phyloP scores from a whole-genome alignment of 805 yeast species.

The Nakazawaea ernobii region DNA sequence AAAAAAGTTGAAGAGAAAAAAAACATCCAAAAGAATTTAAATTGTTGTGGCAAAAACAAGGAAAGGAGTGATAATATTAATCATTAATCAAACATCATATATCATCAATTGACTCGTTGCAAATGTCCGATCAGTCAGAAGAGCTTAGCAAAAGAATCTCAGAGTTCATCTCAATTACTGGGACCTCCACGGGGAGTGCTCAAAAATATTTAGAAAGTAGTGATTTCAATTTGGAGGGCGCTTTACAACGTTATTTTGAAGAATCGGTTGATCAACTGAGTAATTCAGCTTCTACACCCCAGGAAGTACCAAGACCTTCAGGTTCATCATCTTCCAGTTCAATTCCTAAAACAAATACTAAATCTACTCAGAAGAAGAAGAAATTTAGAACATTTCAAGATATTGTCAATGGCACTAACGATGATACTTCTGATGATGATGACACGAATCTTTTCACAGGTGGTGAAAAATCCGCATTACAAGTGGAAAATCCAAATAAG shows the following conservation, averaged over 20 bases:
- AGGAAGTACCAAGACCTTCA: not conserved
- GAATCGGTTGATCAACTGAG: slow-evolving; percentile 1
- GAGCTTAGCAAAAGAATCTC: slow-evolving; percentile 15
- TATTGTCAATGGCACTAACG: slow-evolving; percentile 24
- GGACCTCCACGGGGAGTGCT: slow-evolving; percentile 31
- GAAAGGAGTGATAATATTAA: not conserved
- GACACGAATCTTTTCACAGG: slow-evolving; percentile 44
- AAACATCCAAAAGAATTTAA: not conserved
- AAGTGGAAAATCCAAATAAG: slow-evolving; percentile 67
- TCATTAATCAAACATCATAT: no score
- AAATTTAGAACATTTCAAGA: slow-evolving; percentile 28
- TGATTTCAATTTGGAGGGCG: slow-evolving; percentile 21
- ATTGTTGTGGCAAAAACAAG: not conserved
- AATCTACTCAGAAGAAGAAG: not conserved
- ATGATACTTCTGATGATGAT: slow-evolving; percentile 27
- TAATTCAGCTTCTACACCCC: not conserved
- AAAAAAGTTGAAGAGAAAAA: not conserved
- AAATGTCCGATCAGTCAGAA: not conserved
- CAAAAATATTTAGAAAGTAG: slow-evolving; percentile 27
- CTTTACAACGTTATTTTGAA: slow-evolving; percentile 7
- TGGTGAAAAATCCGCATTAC: slow-evolving; percentile 72
- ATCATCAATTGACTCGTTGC: no score
- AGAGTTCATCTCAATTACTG: slow-evolving; percentile 32
- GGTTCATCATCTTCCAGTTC: not conserved
- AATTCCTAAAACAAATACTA: not conserved